Base-by-base conservation (phyloP, 2,329 filamentous ascomycete genomes). In the Mariannaea sp. region DNA sequence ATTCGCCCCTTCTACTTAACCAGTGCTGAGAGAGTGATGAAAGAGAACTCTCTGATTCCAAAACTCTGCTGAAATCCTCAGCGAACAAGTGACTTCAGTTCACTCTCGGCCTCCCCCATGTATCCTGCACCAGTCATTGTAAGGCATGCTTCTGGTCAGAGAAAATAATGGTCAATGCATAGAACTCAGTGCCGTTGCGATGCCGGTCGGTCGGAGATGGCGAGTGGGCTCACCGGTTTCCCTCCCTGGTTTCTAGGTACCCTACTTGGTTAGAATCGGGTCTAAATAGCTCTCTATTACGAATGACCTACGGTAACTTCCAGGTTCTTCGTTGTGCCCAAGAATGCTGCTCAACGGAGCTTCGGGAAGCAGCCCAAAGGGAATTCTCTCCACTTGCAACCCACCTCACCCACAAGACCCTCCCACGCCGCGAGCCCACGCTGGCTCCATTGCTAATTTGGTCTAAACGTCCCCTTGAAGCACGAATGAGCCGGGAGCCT, bases 191-290 rank as follows among this genome's bases (percentile, higher is more conserved):
- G 44, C 50, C 53, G 53, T 49, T 40, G 49, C 57, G 53, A 56
- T 64, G 49, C 49, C 54, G 40, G 53, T 60, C 62, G 58, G 62
- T 62, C 62, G 60, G 62, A 64, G 55, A 62, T 61, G 61, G 64
- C 55, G 59, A 40, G 54, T 63, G 62, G 58, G 38, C 42, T 42
- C 36, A 22, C 30, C 30, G 29, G 36, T 47, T 14, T 22, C 7
- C 17, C 5, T 7, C 8, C 12, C n/a, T n/a, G n/a, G n/a, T n/a
- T n/a, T n/a, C n/a, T n/a, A 12, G 8, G 13, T 24, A 2, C 19
- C 10, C 24, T 13, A n/a, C n/a, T n/a, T n/a, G 13, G 29, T 24
- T 24, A 32, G 13, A 12, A 32, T 5, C 29, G 9, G 13, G 5
- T 12, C 29, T 10, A n/a, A 32, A 12, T 12, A 32, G 9, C 20